A percentile compares a stretch with the other conserved stretches of the same genome.
Conservation (phyloP, 768 basidiomycete species). For the Gelatoporia subvermispora region DNA sequence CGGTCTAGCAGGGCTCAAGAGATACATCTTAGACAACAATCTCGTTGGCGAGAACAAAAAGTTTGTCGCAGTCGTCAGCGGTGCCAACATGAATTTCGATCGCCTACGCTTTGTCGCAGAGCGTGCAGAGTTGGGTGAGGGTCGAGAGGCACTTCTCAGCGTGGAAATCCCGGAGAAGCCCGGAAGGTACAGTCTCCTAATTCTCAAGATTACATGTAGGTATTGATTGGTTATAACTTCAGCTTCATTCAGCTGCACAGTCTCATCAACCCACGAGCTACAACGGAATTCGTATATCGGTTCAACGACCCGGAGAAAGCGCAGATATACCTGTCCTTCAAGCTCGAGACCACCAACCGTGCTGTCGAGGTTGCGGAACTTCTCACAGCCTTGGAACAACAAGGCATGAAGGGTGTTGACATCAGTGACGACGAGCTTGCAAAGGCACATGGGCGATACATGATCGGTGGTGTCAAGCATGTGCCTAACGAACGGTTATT, state of each 20-base stretch:
- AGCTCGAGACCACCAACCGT: conserved; percentile 56
- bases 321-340: conserved; percentile 89
- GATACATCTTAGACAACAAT: conserved; percentile 75
- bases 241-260: conserved; percentile 89
- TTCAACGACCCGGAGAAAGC: conserved; percentile 72
- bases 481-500: conserved; percentile 87
- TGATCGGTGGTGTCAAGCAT: conserved; percentile 80
- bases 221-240: not conserved
- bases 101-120: conserved; percentile 96
- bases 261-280: conserved; percentile 82
- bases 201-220: not conserved
- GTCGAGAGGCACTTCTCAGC: conserved; percentile 87
- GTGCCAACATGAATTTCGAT: conserved; percentile 99
- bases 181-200: conserved; percentile 60
- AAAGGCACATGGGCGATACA: conserved; percentile 90
- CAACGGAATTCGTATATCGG: conserved; percentile 95
- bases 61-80: conserved; percentile 90
- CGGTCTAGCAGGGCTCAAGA: conserved; percentile 87
- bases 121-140: conserved; percentile 95
- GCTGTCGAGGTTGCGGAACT: conserved; percentile 60
- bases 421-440: conserved; percentile 95
- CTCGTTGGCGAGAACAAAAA: conserved; percentile 79
- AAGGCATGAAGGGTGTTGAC: conserved; percentile 81
- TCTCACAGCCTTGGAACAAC: conserved; percentile 52
- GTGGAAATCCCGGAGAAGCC: conserved; percentile 93